Conservation (phyloP, 257 asterid species). For the Leptodermis oblonga region DNA sequence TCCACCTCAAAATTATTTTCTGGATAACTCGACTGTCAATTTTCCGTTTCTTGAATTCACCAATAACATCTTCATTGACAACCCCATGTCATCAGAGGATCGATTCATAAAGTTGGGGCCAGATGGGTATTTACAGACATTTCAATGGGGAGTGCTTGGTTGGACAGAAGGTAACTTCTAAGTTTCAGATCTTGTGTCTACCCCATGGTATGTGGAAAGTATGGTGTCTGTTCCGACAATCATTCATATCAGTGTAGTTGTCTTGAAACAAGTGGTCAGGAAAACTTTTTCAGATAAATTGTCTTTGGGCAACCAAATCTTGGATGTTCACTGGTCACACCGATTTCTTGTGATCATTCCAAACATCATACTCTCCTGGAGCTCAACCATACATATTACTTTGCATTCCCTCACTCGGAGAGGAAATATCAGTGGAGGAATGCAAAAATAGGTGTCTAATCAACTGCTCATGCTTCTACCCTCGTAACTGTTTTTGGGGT, state of each 20-base stretch:
- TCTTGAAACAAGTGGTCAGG: slow-evolving; percentile 6
- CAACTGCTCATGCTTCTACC: slow-evolving; percentile 16
- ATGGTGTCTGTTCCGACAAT: slow-evolving; percentile 14
- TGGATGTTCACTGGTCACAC: slow-evolving; percentile 13
- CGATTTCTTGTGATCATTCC: slow-evolving; percentile 15
- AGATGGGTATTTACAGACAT: slow-evolving; percentile 11
- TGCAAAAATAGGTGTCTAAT: too few species aligned
- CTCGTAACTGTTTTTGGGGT: not conserved
- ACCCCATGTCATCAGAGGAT: not conserved
- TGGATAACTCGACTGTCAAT: too few species aligned
- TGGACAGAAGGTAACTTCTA: not conserved
- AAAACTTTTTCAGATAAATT: slow-evolving; percentile 9
- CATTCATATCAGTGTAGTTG: slow-evolving; percentile 17
- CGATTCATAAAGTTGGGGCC: not conserved
- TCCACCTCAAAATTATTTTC: too few species aligned
- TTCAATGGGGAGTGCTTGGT: not conserved
- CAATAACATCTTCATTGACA: too few species aligned
- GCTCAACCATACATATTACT: slow-evolving; percentile 3
- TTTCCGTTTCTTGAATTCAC: too few species aligned
- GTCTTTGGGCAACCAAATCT: too few species aligned
- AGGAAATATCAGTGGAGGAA: not conserved
- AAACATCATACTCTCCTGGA: slow-evolving; percentile 14
- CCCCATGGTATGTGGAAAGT: slow-evolving; percentile 12
- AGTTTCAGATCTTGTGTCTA: not conserved
- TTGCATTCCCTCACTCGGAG: not conserved